Base-by-base conservation (phyloP, 192 early-diverging fungal genomes). In the Coemansia brasiliensis region DNA sequence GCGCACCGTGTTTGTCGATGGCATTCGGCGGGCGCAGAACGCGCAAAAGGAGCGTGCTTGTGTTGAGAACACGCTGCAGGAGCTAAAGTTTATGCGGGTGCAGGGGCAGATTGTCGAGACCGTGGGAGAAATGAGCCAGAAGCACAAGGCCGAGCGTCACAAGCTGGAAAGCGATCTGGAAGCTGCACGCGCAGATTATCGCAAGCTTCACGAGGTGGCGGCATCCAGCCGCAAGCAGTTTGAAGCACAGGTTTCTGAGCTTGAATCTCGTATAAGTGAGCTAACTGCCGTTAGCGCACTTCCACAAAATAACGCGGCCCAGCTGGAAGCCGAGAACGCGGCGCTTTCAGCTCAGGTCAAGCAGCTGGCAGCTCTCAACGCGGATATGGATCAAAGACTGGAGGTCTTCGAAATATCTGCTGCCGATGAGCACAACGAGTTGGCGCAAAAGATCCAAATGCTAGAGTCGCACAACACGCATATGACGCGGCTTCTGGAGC, bases 61-160 rank as follows among this genome's bases (percentile, higher is more conserved):
- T 3, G 52, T 54, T 3, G 65, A 60, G 11, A 17, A 25, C 37
- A 69, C 53, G 8, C 35, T 66, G 53, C 45, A 40, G 32, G 74
- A 78, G 68, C 49, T 67, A 41, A 13, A 41, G 61, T 43, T 52
- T 11, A 71, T 67, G 68, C 63, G 51, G 4, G 38, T 61, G 53
- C 74, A 78, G 39, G 74, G 68, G 18, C 55, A 78, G 52, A 63
- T 78, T 13, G 74, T 78, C 27, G 74, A 64, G 60, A 46, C 68
- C 6, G 68, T 52, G 5, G 52, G 60, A 29, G 64, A 67, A 9
- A 71, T 78, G 61, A 71, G 74, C 42, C 35, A 52, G 13, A 48
- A 58, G 52, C 54, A 61, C 60, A 71, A 67, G 68, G 43, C 26
- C 12, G 65, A 64, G 15, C 53, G 52, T 13, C 61, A 65, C 13